Evolutionary conservation across 1,284 basidiomycete species (phyloP), one percentile per base, ranked within the genome.

Genomic region (Sporisorium graminicola): DNA sequence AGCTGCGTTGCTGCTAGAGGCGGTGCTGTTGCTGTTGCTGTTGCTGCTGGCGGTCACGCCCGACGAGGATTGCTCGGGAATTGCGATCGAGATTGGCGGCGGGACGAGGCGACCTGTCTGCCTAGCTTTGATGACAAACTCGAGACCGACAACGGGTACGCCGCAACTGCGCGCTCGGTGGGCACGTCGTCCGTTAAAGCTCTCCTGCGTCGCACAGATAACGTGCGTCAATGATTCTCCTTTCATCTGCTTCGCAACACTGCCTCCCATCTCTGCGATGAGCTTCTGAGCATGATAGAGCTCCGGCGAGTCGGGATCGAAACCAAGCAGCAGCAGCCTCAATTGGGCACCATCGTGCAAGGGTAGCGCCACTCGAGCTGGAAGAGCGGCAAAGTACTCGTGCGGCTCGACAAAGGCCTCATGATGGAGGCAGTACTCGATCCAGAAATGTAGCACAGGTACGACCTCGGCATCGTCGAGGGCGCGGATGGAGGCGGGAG

Each of bases 341-440:
- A 79, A 42, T 18, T 55, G 24, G 9, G 27, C 26, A 6, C 56
- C 77, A 1, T 69, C 64, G 0, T 65, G 58, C 12, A 78, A n/a
- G 9, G 80, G 80, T 35, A 75, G 56, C 18, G 58, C 43, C 5
- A 68, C 65, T 13, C 27, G 49, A n/a, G 71, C 61, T 2, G 80
- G 80, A 5, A 53, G 47, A 24, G 67, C 65, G 49, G 80, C 80
- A 57, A 77, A 63, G 63, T 78, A 74, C 3, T 44, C 47, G 14
- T 24, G 18, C 0, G 76, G 76, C 42, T 80, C 78, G 31, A 77
- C 51, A n/a, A 77, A 61, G 24, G 26, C 5, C 35, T 79, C 75
- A 61, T 77, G 58, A 55, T 80, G 65, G n/a, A 80, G 65, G 55
- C 78, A 80, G 56, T 66, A 74, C 51, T 80, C 80, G 69, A 82